Conservation (phyloP, 2,329 filamentous ascomycete genomes). For the Fusarium dimerum region DNA sequence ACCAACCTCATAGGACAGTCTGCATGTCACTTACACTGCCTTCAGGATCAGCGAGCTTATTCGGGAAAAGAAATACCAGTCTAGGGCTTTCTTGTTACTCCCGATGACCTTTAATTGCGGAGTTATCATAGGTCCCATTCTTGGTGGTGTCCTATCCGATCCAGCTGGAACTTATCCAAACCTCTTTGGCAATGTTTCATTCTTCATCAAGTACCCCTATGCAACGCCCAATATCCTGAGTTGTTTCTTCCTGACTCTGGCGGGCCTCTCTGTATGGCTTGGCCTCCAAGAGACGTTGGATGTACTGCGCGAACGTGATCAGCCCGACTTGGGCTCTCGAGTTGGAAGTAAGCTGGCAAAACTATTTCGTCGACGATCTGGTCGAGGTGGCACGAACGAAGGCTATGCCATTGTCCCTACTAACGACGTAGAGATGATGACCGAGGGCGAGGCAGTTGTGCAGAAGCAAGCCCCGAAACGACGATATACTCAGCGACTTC, state of each 20-base stretch:
- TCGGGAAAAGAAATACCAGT: conserved; percentile 65
- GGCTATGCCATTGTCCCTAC: conserved; percentile 28
- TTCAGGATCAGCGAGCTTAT: conserved; percentile 65
- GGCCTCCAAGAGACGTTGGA: conserved; percentile 57
- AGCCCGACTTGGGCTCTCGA: conserved; percentile 44
- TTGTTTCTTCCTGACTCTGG: conserved; percentile 46
- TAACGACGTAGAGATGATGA: conserved; percentile 23
- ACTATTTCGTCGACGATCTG: conserved; percentile 29
- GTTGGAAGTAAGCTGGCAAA: conserved; percentile 38
- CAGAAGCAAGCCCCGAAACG: conserved; percentile 9
- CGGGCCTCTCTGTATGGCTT: conserved; percentile 48
- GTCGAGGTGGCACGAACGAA: neutral
- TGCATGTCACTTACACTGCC: neutral
- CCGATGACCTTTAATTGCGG: conserved; percentile 75
- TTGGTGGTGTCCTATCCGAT: conserved; percentile 69
- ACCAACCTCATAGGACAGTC: neutral
- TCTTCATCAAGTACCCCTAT: conserved; percentile 54
- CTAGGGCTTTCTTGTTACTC: conserved; percentile 72
- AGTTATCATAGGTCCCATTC: conserved; percentile 68
- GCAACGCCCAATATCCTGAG: conserved; percentile 57
- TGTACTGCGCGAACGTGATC: conserved; percentile 35
- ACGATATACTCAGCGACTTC: conserved; percentile 49
- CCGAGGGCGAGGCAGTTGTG: neutral
- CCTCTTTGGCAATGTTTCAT: conserved; percentile 48
- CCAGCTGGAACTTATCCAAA: conserved; percentile 60